Conservation (phyloP, 2,329 filamentous ascomycete genomes). For the Epichloe baconii region DNA sequence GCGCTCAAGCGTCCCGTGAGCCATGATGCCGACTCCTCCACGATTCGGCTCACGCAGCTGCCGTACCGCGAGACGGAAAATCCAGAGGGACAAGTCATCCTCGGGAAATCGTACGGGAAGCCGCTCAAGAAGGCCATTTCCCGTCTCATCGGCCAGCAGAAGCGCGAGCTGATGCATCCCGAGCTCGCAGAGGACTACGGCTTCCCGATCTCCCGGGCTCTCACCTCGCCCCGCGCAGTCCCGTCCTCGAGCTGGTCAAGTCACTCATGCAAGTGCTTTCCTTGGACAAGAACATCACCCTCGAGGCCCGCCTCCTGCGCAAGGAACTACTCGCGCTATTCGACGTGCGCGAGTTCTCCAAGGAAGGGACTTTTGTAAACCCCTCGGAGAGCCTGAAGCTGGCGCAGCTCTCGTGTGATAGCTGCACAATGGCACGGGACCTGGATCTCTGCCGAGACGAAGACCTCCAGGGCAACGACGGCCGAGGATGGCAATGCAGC, state of each 20-base stretch:
- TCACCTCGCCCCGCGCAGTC: constrained; percentile 43
- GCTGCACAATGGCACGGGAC: constrained; percentile 80
- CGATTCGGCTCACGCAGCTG: constrained; percentile 44
- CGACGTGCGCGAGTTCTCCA: constrained; percentile 86
- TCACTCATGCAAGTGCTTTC: constrained; percentile 82
- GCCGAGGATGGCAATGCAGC: constrained; percentile 57
- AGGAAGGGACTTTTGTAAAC: constrained; percentile 78
- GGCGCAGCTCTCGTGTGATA: constrained; percentile 68
- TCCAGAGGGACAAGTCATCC: constrained; percentile 49
- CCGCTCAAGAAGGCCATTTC: constrained; percentile 82
- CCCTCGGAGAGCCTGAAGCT: constrained; percentile 65
- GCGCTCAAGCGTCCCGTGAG: constrained; percentile 57
- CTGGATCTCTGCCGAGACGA: constrained; percentile 88
- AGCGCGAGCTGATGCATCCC: constrained; percentile 77
- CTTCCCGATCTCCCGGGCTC: constrained; percentile 68
- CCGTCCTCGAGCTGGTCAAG: constrained; percentile 84
- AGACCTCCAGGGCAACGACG: constrained; percentile 44
- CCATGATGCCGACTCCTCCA: constrained; percentile 35
- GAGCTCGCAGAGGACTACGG: constrained; percentile 77
- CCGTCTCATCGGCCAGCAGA: constrained; percentile 69
- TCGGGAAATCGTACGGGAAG: constrained; percentile 75
- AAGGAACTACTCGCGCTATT: constrained; percentile 84
- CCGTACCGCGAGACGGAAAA: constrained; percentile 45
- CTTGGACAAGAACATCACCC: constrained; percentile 78
- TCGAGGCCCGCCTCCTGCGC: constrained; percentile 76